These are phyloP conservation scores for Exutisphaerella laricina DNA, from an alignment of 2,329 filamentous ascomycete species.

Conservation along the genomic window DNA sequence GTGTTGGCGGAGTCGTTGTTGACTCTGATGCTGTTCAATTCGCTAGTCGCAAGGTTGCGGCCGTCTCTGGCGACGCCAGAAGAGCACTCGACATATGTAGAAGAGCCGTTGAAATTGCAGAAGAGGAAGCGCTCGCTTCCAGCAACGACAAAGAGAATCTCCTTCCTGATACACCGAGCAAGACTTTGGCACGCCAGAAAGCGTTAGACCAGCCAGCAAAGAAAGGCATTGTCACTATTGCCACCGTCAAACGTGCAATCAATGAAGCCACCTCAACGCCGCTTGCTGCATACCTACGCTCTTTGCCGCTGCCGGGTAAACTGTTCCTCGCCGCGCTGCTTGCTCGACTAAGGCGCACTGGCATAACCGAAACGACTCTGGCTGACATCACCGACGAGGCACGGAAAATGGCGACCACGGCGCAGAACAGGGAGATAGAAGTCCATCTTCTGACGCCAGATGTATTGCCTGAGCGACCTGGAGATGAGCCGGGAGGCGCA, in stretches of 20 bases:
- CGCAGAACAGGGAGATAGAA: constrained; percentile 55
- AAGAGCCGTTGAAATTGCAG: constrained; percentile 88
- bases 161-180: constrained; percentile 58
- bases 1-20: constrained; percentile 76
- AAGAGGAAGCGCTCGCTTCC: constrained; percentile 54
- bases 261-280: constrained; percentile 91
- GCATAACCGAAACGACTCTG: constrained; percentile 78
- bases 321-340: constrained; percentile 79
- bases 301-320: constrained; percentile 75
- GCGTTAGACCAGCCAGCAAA: constrained; percentile 30
- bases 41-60: constrained; percentile 90
- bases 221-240: constrained; percentile 70
- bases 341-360: constrained; percentile 71
- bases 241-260: constrained; percentile 89
- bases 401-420: constrained; percentile 58
- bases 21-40: constrained; percentile 93
- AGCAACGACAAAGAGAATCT: constrained; percentile 30
- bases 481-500: constrained; percentile 27
- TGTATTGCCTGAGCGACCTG: constrained; percentile 26
- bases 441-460: constrained; percentile 51
- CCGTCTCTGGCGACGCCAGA: constrained; percentile 88
- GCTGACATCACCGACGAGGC: constrained; percentile 88
- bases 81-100: constrained; percentile 92
- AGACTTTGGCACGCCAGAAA: constrained; percentile 40
- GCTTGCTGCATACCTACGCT: constrained; percentile 79